These are phyloP conservation scores for Nyssa sinensis DNA, from an alignment of 148 eudicot species.

Conservation along the genomic window DNA sequence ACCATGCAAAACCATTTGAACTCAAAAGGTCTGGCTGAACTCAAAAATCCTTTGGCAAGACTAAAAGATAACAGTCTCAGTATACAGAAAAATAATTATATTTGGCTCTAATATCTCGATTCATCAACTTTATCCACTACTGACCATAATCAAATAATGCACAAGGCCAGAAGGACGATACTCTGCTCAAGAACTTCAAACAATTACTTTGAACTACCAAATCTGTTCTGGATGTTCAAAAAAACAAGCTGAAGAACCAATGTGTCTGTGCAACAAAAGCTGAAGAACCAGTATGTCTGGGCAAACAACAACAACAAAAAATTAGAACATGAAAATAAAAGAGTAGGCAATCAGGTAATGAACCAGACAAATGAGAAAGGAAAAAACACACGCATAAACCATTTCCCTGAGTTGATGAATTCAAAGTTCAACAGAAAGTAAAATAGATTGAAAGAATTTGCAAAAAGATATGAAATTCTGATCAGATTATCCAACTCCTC, in stretches of 20 bases:
- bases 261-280: not conserved
- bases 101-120: not conserved
- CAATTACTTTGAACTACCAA: constrained; percentile 1
- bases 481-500: not conserved
- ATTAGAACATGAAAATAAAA: not conserved
- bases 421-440: not conserved
- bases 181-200: not conserved
- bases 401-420: not conserved
- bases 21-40: not conserved
- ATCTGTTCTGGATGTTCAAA: constrained; percentile 15
- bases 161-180: constrained; percentile 1
- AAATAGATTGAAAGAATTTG: not conserved
- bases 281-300: constrained; percentile 6
- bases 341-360: not conserved
- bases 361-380: too few relatives aligned
- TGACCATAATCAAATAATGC: not conserved
- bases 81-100: not conserved
- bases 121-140: constrained; percentile 7
- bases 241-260: constrained; percentile 8
- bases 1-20: not conserved
- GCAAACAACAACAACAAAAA: not conserved
- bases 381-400: too few relatives aligned
- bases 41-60: not conserved
- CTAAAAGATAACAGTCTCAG: not conserved
- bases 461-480: not conserved